phyloP scores from a whole-genome alignment of 345 rosid species.

The Hypericum androsaemum region DNA sequence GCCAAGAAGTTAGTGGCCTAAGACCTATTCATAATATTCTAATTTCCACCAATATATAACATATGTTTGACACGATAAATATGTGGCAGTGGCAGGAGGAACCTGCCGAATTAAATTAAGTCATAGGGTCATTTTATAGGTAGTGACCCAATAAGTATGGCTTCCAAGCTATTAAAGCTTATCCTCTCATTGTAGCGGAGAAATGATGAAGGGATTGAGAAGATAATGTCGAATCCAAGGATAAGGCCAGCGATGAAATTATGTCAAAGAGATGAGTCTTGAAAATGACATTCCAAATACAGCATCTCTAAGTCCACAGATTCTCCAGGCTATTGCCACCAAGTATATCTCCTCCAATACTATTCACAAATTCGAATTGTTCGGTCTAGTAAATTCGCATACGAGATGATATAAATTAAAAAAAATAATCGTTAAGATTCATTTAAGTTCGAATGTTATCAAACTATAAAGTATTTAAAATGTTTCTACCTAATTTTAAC shows the following conservation, averaged over 20 bases:
- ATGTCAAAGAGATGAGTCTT: slow-evolving; percentile 4
- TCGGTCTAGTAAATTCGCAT: no score
- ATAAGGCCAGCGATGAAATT: slow-evolving; percentile 15
- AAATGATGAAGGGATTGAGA: slow-evolving; percentile 1
- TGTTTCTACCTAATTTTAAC: no score
- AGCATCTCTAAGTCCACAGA: neutral
- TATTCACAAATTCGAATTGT: neutral
- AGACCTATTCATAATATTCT: no score
- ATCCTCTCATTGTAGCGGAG: slow-evolving; percentile 6
- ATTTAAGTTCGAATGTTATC: no score
- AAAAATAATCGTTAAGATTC: no score
- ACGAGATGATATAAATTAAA: no score
- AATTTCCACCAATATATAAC: no score
- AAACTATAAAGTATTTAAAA: no score
- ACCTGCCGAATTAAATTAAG: no score
- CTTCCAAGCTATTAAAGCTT: slow-evolving; percentile 8
- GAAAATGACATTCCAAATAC: slow-evolving; percentile 1
- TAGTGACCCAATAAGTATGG: slow-evolving; percentile 7
- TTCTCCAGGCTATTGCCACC: slow-evolving; percentile 8
- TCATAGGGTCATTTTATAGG: neutral
- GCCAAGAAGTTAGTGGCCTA: no score
- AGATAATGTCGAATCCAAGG: slow-evolving; percentile 22
- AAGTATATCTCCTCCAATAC: neutral
- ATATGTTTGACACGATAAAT: no score
- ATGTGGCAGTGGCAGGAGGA: no score